Evolutionary conservation across 2,329 filamentous ascomycete genomes (phyloP), one percentile per base, ranked within the genome.

Genomic region (Penicillium sp.): DNA sequence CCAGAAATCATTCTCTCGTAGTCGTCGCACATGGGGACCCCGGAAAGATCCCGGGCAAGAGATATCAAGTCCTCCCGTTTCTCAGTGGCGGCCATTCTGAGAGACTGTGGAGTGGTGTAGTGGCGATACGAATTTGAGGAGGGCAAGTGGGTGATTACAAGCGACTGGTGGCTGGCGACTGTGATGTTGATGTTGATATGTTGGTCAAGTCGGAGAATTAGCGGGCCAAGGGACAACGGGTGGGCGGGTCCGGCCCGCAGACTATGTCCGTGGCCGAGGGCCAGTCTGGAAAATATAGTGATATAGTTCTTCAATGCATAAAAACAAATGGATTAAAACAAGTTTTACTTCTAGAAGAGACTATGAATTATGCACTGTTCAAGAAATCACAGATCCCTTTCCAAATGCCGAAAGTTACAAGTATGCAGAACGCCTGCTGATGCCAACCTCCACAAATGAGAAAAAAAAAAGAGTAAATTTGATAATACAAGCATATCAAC

Each of bases 1-100:
- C 68, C 68, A 1, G 68, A 71, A 37, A 71, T 62, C 68, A 71
- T 71, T 9, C 54, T 56, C 50, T 71, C 68, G 48, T 69, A 71
- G 20, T 71, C 64, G n/a, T 70, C 68, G 48, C 68, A 68, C 56
- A 63, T 51, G 4, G 67, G 68, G 0, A 64, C 56, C 26, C 62
- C 49, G 23, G 57, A 40, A 3, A 70, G 47, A 12, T 46, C 55
- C 17, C 61, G 64, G 12, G 68, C 64, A 27, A 70, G 51, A 26
- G 61, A 63, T 24, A 70, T 68, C 26, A 69, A 61, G 17, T 71
- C 68, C 0, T 61, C 56, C 4, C 62, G 53, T 58, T 70, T 68
- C 27, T 53, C 61, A 1, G 53, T 53, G 3, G 63, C 59, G 15
- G 68, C 62, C 56, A 64, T 60, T n/a, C n/a, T 51, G 18, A 15